Conservation (phyloP, 176 grass and related monocot species). For the Pontederia paniculata region DNA sequence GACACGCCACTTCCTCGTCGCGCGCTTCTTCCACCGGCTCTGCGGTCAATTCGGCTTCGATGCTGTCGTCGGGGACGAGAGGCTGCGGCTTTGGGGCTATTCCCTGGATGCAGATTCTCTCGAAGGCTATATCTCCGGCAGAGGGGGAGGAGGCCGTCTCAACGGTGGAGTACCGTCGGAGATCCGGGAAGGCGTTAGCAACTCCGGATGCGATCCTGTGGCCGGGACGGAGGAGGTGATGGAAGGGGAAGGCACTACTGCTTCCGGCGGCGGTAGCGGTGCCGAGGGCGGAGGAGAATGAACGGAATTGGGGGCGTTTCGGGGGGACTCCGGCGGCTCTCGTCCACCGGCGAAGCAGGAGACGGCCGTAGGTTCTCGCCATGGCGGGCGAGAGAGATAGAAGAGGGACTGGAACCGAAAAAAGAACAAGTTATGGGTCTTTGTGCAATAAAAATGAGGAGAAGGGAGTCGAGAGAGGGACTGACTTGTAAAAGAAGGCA, state of each 20-base stretch:
- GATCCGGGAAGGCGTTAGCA: slow-evolving; percentile 4
- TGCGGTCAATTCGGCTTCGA: slow-evolving; percentile 1
- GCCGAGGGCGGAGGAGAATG: slow-evolving; percentile 1
- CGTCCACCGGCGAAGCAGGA: background rate
- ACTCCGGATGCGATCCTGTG: background rate
- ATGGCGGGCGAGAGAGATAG: slow-evolving; percentile 12
- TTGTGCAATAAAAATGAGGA: no score
- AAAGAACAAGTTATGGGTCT: background rate
- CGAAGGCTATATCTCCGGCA: slow-evolving; percentile 4
- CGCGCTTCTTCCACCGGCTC: background rate
- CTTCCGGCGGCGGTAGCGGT: slow-evolving; percentile 27
- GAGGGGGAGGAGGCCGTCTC: background rate
- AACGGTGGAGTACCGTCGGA: slow-evolving; percentile 2
- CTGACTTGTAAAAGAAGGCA: no score
- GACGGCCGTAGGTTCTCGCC: background rate
- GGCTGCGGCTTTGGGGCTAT: slow-evolving; percentile 10
- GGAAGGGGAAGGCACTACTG: slow-evolving; percentile 35
- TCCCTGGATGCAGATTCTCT: slow-evolving; percentile 14
- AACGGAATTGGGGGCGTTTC: slow-evolving; percentile 7
- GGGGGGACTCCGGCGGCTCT: background rate
- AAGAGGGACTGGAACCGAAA: background rate
- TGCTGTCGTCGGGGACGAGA: background rate
- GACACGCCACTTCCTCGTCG: background rate
- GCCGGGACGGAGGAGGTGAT: slow-evolving; percentile 20
- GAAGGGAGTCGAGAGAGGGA: no score